Percentiles rank a stretch among this genome's conserved stretches.
These are phyloP conservation scores for Ceratocystis papillata DNA, from an alignment of 2,329 filamentous ascomycete species.

Conservation along the genomic window DNA sequence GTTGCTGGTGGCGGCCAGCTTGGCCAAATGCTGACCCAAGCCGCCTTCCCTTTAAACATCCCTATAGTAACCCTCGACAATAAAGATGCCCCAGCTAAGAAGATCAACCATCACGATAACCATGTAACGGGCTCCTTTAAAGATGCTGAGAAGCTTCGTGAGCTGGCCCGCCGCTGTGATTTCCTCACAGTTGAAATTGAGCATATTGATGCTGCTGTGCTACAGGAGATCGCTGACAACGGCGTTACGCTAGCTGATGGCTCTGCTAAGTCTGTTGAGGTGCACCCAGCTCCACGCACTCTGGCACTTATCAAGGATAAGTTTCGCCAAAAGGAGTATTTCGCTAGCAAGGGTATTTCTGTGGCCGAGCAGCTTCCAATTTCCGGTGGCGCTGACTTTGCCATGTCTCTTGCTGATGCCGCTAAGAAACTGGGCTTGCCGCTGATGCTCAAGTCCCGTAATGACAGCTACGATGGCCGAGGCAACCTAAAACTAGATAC, in stretches of 20 bases:
- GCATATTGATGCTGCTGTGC: conserved; percentile 80
- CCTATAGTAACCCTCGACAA: conserved; percentile 70
- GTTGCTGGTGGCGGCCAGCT: conserved; percentile 59
- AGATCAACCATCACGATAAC: conserved; percentile 62
- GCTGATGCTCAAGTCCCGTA: conserved; percentile 85
- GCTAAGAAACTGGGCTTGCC: conserved; percentile 62
- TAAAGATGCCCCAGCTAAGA: conserved; percentile 67
- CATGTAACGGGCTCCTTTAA: conserved; percentile 85
- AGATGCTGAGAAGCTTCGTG: conserved; percentile 63
- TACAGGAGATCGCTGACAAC: conserved; percentile 66
- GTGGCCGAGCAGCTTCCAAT: conserved; percentile 62
- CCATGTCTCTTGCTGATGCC: conserved; percentile 51
- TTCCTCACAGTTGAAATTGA: conserved; percentile 90
- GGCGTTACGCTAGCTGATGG: conserved; percentile 46
- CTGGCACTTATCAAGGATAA: conserved; percentile 89
- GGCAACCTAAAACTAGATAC: conserved; percentile 47
- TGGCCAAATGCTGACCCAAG: conserved; percentile 86
- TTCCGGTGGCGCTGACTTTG: conserved; percentile 42
- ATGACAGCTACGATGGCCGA: conserved; percentile 84
- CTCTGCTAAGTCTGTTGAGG: conserved; percentile 42
- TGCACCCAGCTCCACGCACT: conserved; percentile 77
- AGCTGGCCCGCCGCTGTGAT: conserved; percentile 66
- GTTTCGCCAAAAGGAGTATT: conserved; percentile 75
- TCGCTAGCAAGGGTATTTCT: conserved; percentile 56
- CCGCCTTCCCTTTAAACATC: conserved; percentile 63